phyloP scores from a whole-genome alignment of 1,284 basidiomycete species.

The Coniferiporia sulphurascens region DNA sequence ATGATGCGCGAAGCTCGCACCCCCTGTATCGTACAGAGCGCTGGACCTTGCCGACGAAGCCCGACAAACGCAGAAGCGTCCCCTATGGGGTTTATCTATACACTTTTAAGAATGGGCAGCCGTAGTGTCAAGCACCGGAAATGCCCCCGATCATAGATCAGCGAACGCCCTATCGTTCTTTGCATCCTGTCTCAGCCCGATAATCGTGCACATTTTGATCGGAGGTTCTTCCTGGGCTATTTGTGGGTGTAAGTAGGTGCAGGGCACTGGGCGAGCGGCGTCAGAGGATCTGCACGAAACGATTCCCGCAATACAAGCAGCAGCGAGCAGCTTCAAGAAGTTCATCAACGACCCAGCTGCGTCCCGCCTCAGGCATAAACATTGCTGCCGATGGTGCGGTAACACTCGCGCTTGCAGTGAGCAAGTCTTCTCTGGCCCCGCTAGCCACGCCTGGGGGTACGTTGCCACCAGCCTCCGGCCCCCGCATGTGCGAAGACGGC shows the following conservation, averaged over 20 bases:
- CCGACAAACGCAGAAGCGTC: background rate
- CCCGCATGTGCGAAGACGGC: conserved; percentile 28
- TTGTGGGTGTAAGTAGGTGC: background rate
- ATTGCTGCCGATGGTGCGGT: conserved; percentile 22
- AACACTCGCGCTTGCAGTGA: conserved; percentile 4
- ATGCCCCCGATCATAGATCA: background rate
- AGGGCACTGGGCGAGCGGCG: background rate
- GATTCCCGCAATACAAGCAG: conserved; percentile 66
- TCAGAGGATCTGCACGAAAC: conserved; percentile 54
- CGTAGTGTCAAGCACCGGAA: background rate
- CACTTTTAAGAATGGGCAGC: background rate
- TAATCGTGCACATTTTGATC: background rate
- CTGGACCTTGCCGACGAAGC: background rate
- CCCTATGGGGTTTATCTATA: too few species aligned
- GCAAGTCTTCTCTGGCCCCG: background rate
- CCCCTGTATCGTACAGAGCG: too few species aligned
- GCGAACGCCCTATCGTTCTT: background rate
- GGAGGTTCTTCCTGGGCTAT: background rate
- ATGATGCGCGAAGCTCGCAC: too few species aligned
- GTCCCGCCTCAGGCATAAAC: conserved; percentile 42
- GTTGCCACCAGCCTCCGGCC: background rate
- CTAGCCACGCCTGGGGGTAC: background rate
- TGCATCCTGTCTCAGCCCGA: background rate
- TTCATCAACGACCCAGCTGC: conserved; percentile 60
- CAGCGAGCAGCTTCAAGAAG: conserved; percentile 57